A percentile compares a stretch with the other conserved stretches of the same genome.
These are phyloP conservation scores for Leucocoprinus leucothites DNA, from an alignment of 768 basidiomycete species.

Conservation along the genomic window DNA sequence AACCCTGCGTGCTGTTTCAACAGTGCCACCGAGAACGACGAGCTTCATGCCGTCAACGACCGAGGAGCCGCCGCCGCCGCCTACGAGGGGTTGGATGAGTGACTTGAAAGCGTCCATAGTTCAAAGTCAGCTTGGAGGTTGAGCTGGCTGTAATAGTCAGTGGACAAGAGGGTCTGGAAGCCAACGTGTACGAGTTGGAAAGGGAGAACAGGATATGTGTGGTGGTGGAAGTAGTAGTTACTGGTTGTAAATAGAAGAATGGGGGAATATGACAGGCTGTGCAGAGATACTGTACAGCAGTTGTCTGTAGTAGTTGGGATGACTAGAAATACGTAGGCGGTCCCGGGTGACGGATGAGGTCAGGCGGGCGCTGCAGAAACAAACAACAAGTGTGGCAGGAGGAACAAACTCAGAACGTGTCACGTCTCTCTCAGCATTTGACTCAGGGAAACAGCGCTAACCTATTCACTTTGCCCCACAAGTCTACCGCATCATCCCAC, in stretches of 20 bases:
- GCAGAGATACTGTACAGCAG: neutral
- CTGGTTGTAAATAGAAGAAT: neutral
- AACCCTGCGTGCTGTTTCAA: slow-evolving; percentile 80
- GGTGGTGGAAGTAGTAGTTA: neutral
- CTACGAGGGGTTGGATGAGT: slow-evolving; percentile 76
- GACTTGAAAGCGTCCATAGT: slow-evolving; percentile 79
- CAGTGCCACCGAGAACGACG: slow-evolving; percentile 84
- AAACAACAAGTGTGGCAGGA: neutral
- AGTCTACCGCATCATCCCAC: neutral
- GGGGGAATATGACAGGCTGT: neutral
- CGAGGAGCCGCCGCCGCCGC: slow-evolving; percentile 69
- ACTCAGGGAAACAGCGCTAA: slow-evolving; percentile 9
- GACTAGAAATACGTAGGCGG: slow-evolving; percentile 6
- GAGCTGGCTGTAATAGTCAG: neutral
- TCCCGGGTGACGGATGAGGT: slow-evolving; percentile 6
- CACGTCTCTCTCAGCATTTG: neutral
- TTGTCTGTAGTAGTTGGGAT: neutral
- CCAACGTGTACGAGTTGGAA: neutral
- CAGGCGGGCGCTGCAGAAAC: no score
- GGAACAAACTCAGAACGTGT: slow-evolving; percentile 7
- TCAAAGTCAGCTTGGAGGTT: slow-evolving; percentile 8
- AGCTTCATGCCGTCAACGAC: slow-evolving; percentile 89
- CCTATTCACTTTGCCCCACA: no score
- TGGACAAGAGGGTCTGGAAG: neutral
- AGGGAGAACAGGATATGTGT: no score